phyloP scores from a whole-genome alignment of 257 asterid species.

The Capsicum rhomboideum region DNA sequence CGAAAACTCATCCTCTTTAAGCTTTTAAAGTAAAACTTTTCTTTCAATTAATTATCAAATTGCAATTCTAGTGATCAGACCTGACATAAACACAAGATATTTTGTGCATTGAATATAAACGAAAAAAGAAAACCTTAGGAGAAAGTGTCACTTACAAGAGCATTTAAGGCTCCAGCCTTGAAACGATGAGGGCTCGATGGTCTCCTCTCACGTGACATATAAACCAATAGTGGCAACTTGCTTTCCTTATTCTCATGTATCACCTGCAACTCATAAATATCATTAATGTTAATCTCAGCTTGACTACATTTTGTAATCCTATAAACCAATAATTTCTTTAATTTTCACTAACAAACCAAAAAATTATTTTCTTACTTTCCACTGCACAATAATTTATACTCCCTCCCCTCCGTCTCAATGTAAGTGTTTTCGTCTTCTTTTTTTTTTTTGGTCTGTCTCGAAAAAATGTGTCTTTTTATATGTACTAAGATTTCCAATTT shows the following conservation, averaged over 20 bases:
- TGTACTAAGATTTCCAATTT: no score
- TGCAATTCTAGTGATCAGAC: background rate
- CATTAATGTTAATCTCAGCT: background rate
- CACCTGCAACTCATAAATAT: conserved; percentile 30
- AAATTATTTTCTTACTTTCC: no score
- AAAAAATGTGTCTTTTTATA: no score
- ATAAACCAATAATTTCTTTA: no score
- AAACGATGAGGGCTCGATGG: conserved; percentile 53
- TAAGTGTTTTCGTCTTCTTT: no score
- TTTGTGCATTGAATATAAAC: accelerated
- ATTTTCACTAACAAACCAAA: no score
- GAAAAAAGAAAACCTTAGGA: background rate
- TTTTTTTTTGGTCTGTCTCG: no score
- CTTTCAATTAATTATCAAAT: background rate
- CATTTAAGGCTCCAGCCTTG: conserved; percentile 64
- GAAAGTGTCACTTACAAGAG: conserved; percentile 24
- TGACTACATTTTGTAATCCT: background rate
- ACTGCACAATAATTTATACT: no score
- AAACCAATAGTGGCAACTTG: conserved; percentile 49
- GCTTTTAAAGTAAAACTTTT: background rate
- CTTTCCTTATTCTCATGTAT: conserved; percentile 31
- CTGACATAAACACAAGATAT: accelerated
- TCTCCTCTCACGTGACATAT: conserved; percentile 53
- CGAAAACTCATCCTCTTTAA: background rate
- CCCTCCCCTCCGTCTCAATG: no score